Base-by-base conservation (phyloP, 23 red algal genomes). In the Gracilaria vermiculophylla region DNA sequence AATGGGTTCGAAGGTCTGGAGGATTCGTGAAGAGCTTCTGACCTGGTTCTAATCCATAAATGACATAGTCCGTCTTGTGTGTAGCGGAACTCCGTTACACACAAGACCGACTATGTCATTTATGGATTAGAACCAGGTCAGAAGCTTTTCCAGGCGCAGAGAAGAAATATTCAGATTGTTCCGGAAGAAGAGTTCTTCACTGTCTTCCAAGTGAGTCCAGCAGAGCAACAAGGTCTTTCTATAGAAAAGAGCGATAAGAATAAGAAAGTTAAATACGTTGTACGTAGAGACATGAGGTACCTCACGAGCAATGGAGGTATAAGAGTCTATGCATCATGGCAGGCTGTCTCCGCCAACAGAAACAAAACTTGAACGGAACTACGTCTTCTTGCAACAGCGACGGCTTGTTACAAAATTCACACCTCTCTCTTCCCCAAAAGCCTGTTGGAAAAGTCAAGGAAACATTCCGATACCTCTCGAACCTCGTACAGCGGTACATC, bases 81-180 rank as follows among this genome's bases (percentile, higher is more conserved):
- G n/a, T n/a, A n/a, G n/a, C n/a, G n/a, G n/a, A n/a, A n/a, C 25
- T 55, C 53, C 35, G 84, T 94, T 16, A 72, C 91, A 40, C 51
- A 53, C 31, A 94, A 87, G 20, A 89, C 84, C 13, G 82, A 86
- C 74, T 94, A 73, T 36, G 72, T 94, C 20, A 60, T 94, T 40
- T 45, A 65, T 67, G 91, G 91, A 28, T 37, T 75, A 7, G 87
- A 91, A 23, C 87, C 87, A 33, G 87, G 87, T 20, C 75, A 81
- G 41, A 91, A 91, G 64, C 71, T 80, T 70, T 56, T 36, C 27
- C 71, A 91, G 64, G 87, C 87, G 12, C 87, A 88, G 34, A 43
- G 70, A 77, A 55, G 66, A 1, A 88, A 77, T 7, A 24, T 88
- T 53, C 53, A 64, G n/a, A 78, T 58, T 3, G 24, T 88, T 41